A percentile compares a stretch with the other conserved stretches of the same genome.
phyloP scores from a whole-genome alignment of 768 basidiomycete species.

The Tephrocybe rancida region DNA sequence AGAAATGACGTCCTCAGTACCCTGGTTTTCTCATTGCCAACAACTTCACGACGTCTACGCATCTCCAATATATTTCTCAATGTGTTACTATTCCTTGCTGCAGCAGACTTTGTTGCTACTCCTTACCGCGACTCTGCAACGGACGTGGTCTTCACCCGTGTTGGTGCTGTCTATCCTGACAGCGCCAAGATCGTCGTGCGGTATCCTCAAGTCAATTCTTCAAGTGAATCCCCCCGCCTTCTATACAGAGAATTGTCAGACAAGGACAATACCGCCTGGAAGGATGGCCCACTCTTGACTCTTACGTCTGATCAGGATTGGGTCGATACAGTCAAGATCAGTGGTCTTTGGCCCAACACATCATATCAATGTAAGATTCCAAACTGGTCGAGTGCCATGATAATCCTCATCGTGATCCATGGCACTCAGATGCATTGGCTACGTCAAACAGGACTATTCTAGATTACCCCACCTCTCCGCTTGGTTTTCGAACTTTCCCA shows the following conservation, averaged over 20 bases:
- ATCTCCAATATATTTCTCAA: constrained; percentile 33
- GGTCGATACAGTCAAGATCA: constrained; percentile 54
- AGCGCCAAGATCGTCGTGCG: constrained; percentile 65
- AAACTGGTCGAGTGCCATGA: not conserved
- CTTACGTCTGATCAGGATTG: constrained; percentile 54
- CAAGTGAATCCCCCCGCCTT: constrained; percentile 35
- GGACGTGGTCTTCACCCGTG: constrained; percentile 63
- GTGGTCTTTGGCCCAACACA: constrained; percentile 69
- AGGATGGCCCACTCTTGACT: constrained; percentile 51
- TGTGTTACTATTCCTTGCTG: constrained; percentile 31
- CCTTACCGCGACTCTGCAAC: constrained; percentile 58
- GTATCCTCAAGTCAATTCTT: constrained; percentile 45
- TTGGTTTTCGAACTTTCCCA: constrained; percentile 74
- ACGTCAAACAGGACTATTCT: constrained; percentile 45
- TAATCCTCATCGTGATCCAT: not conserved
- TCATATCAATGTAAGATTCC: constrained; percentile 64
- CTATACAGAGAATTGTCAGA: constrained; percentile 44
- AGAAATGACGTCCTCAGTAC: constrained; percentile 8
- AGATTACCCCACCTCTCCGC: constrained; percentile 50
- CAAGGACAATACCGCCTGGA: constrained; percentile 43
- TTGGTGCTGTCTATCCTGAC: constrained; percentile 72
- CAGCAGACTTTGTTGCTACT: constrained; percentile 51
- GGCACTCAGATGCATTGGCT: constrained; percentile 42
- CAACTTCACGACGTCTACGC: constrained; percentile 29
- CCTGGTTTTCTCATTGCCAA: constrained; percentile 36